Evolutionary conservation across 2,329 filamentous ascomycete genomes (phyloP), one percentile per base, ranked within the genome.

Genomic region (Botrytis hyacinthi): DNA sequence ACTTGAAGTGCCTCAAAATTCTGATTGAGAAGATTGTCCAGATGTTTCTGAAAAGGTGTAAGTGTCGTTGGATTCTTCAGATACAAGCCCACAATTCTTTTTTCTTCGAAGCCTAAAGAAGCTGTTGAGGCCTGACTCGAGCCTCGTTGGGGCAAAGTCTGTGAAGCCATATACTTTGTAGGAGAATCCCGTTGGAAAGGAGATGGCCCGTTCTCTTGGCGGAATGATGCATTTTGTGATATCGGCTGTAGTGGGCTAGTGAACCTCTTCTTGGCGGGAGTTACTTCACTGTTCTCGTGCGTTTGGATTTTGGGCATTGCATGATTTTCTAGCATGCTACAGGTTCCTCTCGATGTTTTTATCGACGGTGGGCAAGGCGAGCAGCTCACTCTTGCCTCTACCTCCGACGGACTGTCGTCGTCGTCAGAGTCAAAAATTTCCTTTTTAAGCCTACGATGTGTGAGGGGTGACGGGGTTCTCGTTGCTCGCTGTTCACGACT

Each of bases 401-500:
- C 68, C 35, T 77, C 75, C 7, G 76, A 77, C 8, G 78, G 37
- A 7, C 73, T 61, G 9, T 79, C 78, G 18, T 81, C 80, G 44
- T 80, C 80, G 44, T 81, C 80, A 14, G 80, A 81, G 74, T 81
- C 80, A 69, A 77, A 73, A 57, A 81, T 78, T 26, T 75, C 67
- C 42, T 70, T 46, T 29, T 57, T 70, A 18, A 48, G 73, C 51
- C 75, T 76, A 20, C 67, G 71, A 32, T 26, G 60, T 65, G 75
- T 78, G 46, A 72, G 63, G 16, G 78, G 75, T 20, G 76, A 74
- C 59, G 71, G 71, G 6, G 63, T 67, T 48, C 65, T 54, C 32
- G 67, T 73, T 32, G 35, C 18, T 26, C 73, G 71, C 29, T 71
- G 69, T 44, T 75, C 73, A 20, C 61, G n/a, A 29, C 62, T 40